Percentiles rank a stretch among this genome's conserved stretches.
These are phyloP conservation scores for Termitomyces sp. DNA, from an alignment of 768 basidiomycete genomes.

Conservation along the genomic window DNA sequence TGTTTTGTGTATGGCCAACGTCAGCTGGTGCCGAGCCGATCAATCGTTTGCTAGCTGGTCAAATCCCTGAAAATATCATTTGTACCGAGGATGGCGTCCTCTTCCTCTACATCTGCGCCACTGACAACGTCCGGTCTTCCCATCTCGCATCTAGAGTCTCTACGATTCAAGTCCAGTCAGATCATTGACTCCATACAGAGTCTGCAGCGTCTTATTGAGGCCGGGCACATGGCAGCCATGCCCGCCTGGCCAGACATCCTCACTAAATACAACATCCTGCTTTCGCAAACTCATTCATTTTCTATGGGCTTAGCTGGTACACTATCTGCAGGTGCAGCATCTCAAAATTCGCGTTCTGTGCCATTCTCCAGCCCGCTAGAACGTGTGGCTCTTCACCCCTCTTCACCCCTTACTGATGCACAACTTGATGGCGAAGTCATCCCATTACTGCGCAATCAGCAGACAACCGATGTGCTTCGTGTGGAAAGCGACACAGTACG, in stretches of 20 bases:
- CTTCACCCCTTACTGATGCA: constrained; percentile 48
- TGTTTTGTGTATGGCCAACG: too few species aligned
- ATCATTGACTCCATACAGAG: constrained; percentile 73
- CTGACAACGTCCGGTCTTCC: constrained; percentile 20
- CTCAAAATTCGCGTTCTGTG: constrained; percentile 6
- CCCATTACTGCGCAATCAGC: constrained; percentile 72
- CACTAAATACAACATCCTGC: constrained; percentile 79
- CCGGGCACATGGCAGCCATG: constrained; percentile 53
- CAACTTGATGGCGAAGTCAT: constrained; percentile 72
- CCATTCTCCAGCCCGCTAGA: constrained; percentile 46
- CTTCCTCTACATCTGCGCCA: constrained; percentile 1
- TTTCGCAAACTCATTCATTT: constrained; percentile 79
- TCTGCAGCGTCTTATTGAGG: constrained; percentile 60
- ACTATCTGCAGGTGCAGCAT: constrained; percentile 18
- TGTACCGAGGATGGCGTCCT: not conserved
- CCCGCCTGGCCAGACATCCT: constrained; percentile 84
- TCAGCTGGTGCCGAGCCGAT: not conserved
- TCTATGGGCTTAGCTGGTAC: constrained; percentile 35
- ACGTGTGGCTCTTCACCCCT: constrained; percentile 65
- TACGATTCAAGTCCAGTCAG: constrained; percentile 72
- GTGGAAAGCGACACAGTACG: constrained; percentile 71
- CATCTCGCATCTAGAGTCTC: constrained; percentile 67
- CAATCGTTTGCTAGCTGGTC: not conserved
- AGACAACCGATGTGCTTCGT: constrained; percentile 70
- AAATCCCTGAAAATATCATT: not conserved